Base-by-base conservation (phyloP, 305 asterid species). In the Rubia tinctorum region DNA sequence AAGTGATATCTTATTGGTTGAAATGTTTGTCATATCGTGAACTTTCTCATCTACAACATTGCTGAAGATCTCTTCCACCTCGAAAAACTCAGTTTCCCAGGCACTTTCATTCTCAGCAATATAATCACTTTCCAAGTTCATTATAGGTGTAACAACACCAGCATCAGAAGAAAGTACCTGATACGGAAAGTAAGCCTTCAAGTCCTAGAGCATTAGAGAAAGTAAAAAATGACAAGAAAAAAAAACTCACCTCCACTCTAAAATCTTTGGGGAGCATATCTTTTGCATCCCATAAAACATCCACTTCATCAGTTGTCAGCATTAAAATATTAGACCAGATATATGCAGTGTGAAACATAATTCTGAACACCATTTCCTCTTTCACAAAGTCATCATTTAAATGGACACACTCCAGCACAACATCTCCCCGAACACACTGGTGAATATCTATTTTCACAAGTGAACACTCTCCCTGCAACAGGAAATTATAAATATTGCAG, bases 151-250 rank as follows among this genome's bases (percentile, higher is more conserved):
- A 39, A 6, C 42, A 39, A 86, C 96, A 78, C 81, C 88, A 82
- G 90, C 91, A 88, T 90, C 94, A 42, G 92, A 91, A 86, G 91
- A 93, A 86, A 86, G 93, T 34, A 82, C 94, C 98, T 93, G 95
- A 75, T 78, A 5, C 42, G 42, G 42, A 84, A 70, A 83, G 77
- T 23, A 78, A 70, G 76, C 60, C 66, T 81, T 85, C 79, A 86
- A 81, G 82, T 79, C 77, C 61, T 20, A 74, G 71, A 79, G 71
- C 82, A 78, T 79, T 76, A 66, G 66, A 73, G 75, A 77, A 49
- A 58, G 72, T 58, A n/a, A 76, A 69, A 78, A 71, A 44, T 69
- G 78, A 85, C 68, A 53, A 79, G 76, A 40, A 82, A 75, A 74
- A 74, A 71, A 78, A 71, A 79, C 8, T 82, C 82, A 90, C 98